Conservation (phyloP, 495 filamentous ascomycete genomes). For the Rhypophila decipiens region DNA sequence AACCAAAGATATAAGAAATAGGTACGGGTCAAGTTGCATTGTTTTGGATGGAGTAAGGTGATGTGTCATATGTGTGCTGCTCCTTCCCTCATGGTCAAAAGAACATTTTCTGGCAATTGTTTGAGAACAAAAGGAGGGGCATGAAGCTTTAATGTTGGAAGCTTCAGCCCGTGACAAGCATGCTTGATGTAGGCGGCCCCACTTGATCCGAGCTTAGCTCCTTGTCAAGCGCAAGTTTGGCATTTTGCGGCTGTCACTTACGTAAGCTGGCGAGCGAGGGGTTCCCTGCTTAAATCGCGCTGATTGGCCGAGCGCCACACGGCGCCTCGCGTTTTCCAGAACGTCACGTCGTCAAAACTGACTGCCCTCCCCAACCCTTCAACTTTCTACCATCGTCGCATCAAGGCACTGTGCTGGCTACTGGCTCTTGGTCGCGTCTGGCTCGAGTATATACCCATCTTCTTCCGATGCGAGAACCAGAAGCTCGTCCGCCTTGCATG, state of each 20-base stretch:
- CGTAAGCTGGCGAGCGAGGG: conserved; percentile 11
- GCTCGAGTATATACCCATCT: conserved; percentile 3
- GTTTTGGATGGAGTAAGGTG: no score
- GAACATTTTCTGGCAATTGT: no score
- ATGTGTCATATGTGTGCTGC: no score
- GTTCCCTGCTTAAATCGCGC: background rate
- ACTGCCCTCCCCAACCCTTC: conserved; percentile 8
- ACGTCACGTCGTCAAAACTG: conserved; percentile 28
- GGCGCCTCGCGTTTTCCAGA: conserved; percentile 17
- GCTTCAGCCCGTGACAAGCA: no score
- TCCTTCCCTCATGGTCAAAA: no score
- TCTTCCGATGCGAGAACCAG: conserved; percentile 11
- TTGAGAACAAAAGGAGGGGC: no score
- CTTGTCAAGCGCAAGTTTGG: background rate
- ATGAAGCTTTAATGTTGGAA: no score
- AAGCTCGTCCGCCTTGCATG: conserved; percentile 9
- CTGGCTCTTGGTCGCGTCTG: conserved; percentile 16
- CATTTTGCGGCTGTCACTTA: conserved; percentile 9
- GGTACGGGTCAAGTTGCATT: no score
- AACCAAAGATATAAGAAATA: no score
- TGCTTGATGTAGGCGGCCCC: no score
- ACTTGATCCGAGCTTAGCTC: no score
- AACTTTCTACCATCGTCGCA: conserved; percentile 19
- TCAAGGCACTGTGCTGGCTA: conserved; percentile 6
- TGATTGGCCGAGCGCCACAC: conserved; percentile 4